Base-by-base conservation (phyloP, 805 yeast genomes). In the Starmera quercuum region DNA sequence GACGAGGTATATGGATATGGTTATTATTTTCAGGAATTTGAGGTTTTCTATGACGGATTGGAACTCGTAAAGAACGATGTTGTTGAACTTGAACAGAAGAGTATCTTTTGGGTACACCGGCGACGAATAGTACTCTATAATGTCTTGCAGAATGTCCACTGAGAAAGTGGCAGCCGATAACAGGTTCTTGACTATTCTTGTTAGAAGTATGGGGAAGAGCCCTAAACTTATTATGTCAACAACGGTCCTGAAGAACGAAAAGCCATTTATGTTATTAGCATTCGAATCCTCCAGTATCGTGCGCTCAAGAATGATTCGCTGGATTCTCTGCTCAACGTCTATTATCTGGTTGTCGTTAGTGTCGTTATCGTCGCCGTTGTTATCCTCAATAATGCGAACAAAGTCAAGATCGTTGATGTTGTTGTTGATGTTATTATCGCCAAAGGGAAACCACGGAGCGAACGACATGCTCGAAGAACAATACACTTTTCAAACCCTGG, bases 131-230 rank as follows among this genome's bases (percentile, higher is more conserved):
- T 36, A 23, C 18, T 14, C 22, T 3, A 31, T 11, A 2, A 46
- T 29, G 16, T 46, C 50, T 4, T 33, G 39, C 13, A 40, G 25
- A 10, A 46, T 46, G 17, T 46, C 46, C 2, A 30, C 30, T 3
- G 46, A 39, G 32, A 41, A 46, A 4, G 46, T 30, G 2, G 46
- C 41, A 2, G 35, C 35, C 1, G 45, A 41, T 9, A 45, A 17
- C 17, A 45, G 17, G 12, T 29, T 37, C 18, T 35, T 34, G 1
- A 38, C 2, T 7, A 41, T 13, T 11, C 41, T 19, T 2, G 31
- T 20, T 1, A 45, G 20, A 4, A 42, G 20, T 3, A 45, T 18
- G 14, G 50, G 42, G 9, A 44, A 19, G 4, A 38, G n/a, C 5
- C 33, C 39, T 15, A 38, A 26, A 6, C 33, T 23, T n/a, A 45